A percentile compares a stretch with the other conserved stretches of the same genome.
These are phyloP conservation scores for Psilocybe cubensis DNA, from an alignment of 768 basidiomycete species.

Conservation along the genomic window DNA sequence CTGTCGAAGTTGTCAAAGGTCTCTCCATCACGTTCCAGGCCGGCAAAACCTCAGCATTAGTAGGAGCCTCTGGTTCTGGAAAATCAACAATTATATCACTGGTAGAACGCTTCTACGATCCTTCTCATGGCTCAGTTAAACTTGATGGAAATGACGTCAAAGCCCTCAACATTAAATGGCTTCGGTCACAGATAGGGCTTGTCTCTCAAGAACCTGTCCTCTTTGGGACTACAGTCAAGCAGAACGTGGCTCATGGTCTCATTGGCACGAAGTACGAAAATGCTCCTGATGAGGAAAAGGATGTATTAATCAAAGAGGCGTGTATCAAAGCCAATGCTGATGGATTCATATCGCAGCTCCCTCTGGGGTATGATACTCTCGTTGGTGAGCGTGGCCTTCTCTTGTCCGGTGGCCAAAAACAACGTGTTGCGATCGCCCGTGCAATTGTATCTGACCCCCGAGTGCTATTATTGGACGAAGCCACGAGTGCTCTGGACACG, in stretches of 20 bases:
- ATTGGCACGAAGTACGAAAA: conserved; percentile 26
- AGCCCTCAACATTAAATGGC: conserved; percentile 60
- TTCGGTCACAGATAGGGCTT: conserved; percentile 75
- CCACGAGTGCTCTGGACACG: conserved; percentile 83
- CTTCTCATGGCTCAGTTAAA: conserved; percentile 56
- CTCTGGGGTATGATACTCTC: conserved; percentile 76
- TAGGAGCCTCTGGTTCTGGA: conserved; percentile 83
- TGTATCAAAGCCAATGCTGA: conserved; percentile 74
- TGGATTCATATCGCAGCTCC: conserved; percentile 72
- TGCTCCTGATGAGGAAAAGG: conserved; percentile 45
- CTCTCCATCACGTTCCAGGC: conserved; percentile 16
- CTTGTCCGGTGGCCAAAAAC: conserved; percentile 90
- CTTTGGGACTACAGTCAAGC: conserved; percentile 75
- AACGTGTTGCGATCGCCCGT: conserved; percentile 88
- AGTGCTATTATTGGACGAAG: conserved; percentile 89
- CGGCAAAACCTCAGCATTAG: conserved; percentile 76
- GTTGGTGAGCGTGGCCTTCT: conserved; percentile 88
- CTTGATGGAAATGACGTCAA: conserved; percentile 54
- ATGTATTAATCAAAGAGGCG: conserved; percentile 50
- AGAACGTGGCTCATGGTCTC: conserved; percentile 76
- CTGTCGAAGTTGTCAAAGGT: conserved; percentile 15
- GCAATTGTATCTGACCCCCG: conserved; percentile 76
- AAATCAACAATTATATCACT: conserved; percentile 83
- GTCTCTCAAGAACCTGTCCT: conserved; percentile 80
- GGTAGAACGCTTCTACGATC: conserved; percentile 81